Conservation (phyloP, 2,329 filamentous ascomycete species). For the Xylariaceae sp. region DNA sequence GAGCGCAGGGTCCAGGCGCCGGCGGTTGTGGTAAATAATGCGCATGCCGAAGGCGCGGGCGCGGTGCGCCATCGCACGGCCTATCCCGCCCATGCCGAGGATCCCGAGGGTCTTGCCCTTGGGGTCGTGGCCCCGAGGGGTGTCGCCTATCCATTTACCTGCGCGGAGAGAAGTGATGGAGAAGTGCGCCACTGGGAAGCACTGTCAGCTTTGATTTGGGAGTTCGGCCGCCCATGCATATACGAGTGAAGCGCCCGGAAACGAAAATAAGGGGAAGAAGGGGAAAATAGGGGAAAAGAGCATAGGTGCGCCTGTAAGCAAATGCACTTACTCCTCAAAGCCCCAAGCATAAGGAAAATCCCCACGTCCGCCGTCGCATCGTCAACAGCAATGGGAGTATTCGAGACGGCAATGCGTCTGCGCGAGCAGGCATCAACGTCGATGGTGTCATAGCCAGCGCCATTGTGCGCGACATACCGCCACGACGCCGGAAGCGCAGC, state of each 20-base stretch:
- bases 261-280: background rate
- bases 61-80: conserved; percentile 44
- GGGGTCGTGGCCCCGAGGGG: conserved; percentile 48
- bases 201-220: conserved; percentile 1
- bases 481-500: conserved; percentile 41
- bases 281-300: background rate
- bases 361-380: conserved; percentile 48
- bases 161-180: conserved; percentile 43
- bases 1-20: conserved; percentile 32
- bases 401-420: conserved; percentile 29
- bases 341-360: conserved; percentile 49
- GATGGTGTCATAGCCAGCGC: conserved; percentile 59
- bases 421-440: conserved; percentile 50
- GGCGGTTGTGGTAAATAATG: conserved; percentile 56
- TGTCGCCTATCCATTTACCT: conserved; percentile 42
- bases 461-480: conserved; percentile 50
- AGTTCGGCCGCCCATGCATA: background rate
- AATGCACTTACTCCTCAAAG: conserved; percentile 37
- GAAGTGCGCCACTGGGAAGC: conserved; percentile 37
- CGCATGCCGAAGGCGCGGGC: conserved; percentile 52
- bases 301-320: background rate
- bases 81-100: conserved; percentile 58
- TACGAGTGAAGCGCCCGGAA: background rate
- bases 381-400: conserved; percentile 37
- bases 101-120: conserved; percentile 52